Evolutionary conservation across 139 green algal species (phyloP).

Genomic region (Chara braunii): DNA sequence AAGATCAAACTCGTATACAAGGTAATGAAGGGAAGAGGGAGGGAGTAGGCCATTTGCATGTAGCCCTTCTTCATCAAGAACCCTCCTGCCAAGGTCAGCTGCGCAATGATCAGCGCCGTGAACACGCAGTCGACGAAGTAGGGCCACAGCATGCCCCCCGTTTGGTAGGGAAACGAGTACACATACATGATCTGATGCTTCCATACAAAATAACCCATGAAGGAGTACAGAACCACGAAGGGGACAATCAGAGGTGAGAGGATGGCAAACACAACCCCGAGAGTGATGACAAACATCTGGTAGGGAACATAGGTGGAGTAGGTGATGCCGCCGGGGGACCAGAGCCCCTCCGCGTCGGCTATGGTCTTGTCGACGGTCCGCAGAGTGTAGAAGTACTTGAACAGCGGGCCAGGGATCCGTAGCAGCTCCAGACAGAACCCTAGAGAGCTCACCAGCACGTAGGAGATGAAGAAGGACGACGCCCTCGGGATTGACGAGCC

Average conservation of each 20-base stretch:
- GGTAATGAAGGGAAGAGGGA: conserved; percentile 20
- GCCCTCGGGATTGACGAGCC: conserved; percentile 6
- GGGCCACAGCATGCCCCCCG: conserved; percentile 26
- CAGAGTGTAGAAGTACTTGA: conserved; percentile 15
- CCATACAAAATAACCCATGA: conserved; percentile 31
- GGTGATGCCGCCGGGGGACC: conserved; percentile 25
- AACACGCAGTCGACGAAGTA: conserved; percentile 28
- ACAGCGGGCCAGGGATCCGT: conserved; percentile 18
- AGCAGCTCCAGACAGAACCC: conserved; percentile 32
- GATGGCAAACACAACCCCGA: conserved; percentile 30
- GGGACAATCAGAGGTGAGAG: conserved; percentile 31
- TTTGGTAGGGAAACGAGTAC: conserved; percentile 35
- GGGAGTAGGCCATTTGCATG: conserved; percentile 1
- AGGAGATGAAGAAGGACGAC: conserved; percentile 38
- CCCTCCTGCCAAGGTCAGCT: conserved; percentile 21
- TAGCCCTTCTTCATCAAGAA: conserved; percentile 23
- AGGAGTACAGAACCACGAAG: conserved; percentile 34
- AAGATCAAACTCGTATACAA: conserved; percentile 11
- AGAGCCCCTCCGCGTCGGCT: conserved; percentile 25
- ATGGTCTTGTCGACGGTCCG: not conserved
- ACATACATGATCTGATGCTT: conserved; percentile 40
- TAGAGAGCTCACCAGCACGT: conserved; percentile 29
- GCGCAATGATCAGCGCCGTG: conserved; percentile 19
- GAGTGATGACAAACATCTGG: conserved; percentile 32
- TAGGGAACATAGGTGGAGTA: conserved; percentile 34